phyloP scores from a whole-genome alignment of 2,329 filamentous ascomycete species.

The Hypoxylon sp. region DNA sequence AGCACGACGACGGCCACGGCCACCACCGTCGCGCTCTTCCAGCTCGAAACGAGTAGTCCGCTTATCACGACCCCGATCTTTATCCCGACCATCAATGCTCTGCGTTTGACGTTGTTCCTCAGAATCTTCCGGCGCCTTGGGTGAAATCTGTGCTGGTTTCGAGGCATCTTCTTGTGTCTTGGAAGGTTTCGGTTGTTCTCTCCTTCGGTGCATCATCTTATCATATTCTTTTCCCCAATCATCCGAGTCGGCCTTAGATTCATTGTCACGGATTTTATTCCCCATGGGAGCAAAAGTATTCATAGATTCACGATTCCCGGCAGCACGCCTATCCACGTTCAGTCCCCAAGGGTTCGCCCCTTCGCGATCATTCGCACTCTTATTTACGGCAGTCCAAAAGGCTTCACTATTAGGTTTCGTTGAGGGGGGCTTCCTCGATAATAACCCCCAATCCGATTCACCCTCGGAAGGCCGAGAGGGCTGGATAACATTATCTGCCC shows the following conservation, averaged over 20 bases:
- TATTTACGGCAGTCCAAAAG: slow-evolving; percentile 43
- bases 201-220: slow-evolving; percentile 3
- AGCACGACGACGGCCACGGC: slow-evolving; percentile 20
- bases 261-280: background rate
- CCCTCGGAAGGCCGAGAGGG: background rate
- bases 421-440: slow-evolving; percentile 39
- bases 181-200: background rate
- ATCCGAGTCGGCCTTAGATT: background rate
- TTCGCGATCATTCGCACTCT: background rate
- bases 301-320: slow-evolving; percentile 10
- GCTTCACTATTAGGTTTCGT: slow-evolving; percentile 33
- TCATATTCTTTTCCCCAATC: slow-evolving; percentile 44
- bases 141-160: slow-evolving; percentile 1
- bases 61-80: slow-evolving; percentile 23
- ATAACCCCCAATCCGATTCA: slow-evolving; percentile 37
- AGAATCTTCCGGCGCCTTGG: background rate
- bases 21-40: slow-evolving; percentile 24
- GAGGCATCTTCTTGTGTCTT: background rate
- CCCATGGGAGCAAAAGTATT: slow-evolving; percentile 32
- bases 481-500: slow-evolving; percentile 5
- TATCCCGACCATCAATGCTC: background rate
- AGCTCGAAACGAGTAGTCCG: slow-evolving; percentile 17
- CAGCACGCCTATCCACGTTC: background rate
- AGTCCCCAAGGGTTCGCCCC: background rate
- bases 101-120: slow-evolving; percentile 5